Base-by-base conservation (phyloP, 23 red algal genomes). In the Gracilaria gracilis region DNA sequence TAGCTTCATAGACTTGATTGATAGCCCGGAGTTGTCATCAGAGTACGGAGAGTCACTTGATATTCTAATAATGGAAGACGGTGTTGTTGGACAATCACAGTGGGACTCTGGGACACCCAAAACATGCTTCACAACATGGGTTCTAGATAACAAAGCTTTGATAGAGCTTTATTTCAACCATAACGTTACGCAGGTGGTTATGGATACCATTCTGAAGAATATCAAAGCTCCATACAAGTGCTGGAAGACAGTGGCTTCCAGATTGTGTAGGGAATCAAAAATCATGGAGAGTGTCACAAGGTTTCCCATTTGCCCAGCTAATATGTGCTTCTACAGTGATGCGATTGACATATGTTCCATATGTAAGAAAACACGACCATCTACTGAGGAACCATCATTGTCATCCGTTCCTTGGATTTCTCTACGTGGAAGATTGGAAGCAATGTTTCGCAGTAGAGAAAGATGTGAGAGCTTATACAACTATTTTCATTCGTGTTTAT, bases 251-350 rank as follows among this genome's bases (percentile, higher is more conserved):
- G 17, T 79, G 13, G 34, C 31, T 23, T 50, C 74, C 3, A 40
- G 50, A 4, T 33, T 79, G 46, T 54, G 50, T 24, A 6, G 11
- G 9, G 74, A 79, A 19, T 79, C 74, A 33, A 38, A 38, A 20
- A 79, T 79, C 15, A 51, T 23, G 27, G 27, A 51, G 24, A 12
- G 2, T 57, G 34, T 50, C 37, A 21, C 13, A 9, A 13, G 38
- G 4, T 79, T 54, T 79, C 20, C 74, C 3, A 57, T 79, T 4
- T 79, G 74, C 24, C 74, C 34, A 24, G 74, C 38, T 4, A 40
- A 79, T 23, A 79, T 79, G 74, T 79, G 74, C 23, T 79, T 79
- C 39, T 79, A 27, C 42, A 31, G 51, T 24, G 39, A 4, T 27
- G 51, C 24, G 9, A 51, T 79, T 79, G 15, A 1, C 3, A 53